Conservation (phyloP, 495 filamentous ascomycete genomes). For the Aspergillus taichungensis region DNA sequence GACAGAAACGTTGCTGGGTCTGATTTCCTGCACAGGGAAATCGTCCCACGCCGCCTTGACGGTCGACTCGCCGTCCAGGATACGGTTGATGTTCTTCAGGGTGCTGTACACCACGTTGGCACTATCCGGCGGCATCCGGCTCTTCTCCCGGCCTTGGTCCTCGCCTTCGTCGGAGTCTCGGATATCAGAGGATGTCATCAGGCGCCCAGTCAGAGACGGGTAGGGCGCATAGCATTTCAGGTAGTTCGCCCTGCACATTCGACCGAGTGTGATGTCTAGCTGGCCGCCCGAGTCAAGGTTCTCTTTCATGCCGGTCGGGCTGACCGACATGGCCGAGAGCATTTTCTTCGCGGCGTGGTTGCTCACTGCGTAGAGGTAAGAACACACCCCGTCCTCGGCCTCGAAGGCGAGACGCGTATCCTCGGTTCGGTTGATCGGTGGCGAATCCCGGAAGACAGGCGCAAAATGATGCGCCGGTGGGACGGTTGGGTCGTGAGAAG, state of each 20-base stretch:
- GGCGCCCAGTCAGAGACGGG: constrained; percentile 39
- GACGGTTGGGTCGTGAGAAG: neutral
- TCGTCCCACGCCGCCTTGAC: constrained; percentile 16
- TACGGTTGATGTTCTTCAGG: constrained; percentile 32
- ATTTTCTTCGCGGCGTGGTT: constrained; percentile 42
- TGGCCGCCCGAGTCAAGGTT: constrained; percentile 20
- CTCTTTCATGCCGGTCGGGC: constrained; percentile 19
- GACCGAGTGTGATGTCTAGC: constrained; percentile 42
- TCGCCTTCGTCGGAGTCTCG: constrained; percentile 15
- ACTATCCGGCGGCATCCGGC: neutral
- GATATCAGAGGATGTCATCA: constrained; percentile 38
- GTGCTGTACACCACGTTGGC: constrained; percentile 36
- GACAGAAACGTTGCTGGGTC: too few species aligned
- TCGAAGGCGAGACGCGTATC: constrained; percentile 39
- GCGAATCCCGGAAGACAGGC: constrained; percentile 12
- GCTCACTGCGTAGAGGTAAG: constrained; percentile 45
- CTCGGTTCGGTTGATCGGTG: constrained; percentile 18
- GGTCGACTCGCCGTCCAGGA: constrained; percentile 10
- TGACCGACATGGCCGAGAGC: constrained; percentile 37
- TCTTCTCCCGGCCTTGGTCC: neutral
- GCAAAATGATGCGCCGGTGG: constrained; percentile 3
- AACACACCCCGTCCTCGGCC: constrained; percentile 41
- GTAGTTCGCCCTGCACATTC: constrained; percentile 33
- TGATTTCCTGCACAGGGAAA: neutral
- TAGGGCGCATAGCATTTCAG: constrained; percentile 37